phyloP scores from a whole-genome alignment of 805 yeast species.

The Yarrowia sp. region DNA sequence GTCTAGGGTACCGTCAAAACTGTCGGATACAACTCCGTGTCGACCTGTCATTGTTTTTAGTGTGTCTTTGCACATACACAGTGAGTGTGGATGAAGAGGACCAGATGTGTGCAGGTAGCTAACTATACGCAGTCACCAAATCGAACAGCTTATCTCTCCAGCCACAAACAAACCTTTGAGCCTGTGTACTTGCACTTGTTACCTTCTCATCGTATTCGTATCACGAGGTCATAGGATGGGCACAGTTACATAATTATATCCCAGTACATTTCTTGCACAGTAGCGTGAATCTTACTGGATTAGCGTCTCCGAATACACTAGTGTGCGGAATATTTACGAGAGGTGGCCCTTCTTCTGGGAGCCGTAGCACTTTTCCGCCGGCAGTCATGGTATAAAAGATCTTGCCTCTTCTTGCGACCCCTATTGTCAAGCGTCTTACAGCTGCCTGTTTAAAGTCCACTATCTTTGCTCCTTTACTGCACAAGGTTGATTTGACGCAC shows the following conservation, averaged over 20 bases:
- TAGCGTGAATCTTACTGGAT: too few species aligned
- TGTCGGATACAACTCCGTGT: background rate
- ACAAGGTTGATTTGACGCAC: constrained; percentile 13
- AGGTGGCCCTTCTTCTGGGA: background rate
- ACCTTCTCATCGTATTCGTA: too few species aligned
- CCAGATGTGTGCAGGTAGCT: too few species aligned
- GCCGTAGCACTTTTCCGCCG: background rate
- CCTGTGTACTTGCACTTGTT: too few species aligned
- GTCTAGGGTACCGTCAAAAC: background rate
- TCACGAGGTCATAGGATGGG: too few species aligned
- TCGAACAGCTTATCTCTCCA: too few species aligned
- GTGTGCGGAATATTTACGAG: constrained; percentile 21
- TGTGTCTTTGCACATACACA: background rate
- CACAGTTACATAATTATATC: too few species aligned
- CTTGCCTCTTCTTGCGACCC: background rate
- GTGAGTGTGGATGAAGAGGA: too few species aligned
- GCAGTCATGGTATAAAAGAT: constrained; percentile 8
- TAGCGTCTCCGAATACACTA: constrained; percentile 6
- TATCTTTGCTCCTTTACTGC: constrained; percentile 14
- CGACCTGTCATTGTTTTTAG: background rate
- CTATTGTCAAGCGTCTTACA: background rate
- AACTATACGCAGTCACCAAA: too few species aligned
- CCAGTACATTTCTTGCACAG: too few species aligned
- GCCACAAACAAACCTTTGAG: too few species aligned
- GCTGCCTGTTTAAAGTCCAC: background rate